A percentile compares a stretch with the other conserved stretches of the same genome.
Conservation (phyloP, 1,139 yeast species). For the Kurtzmaniella quercitrusa region DNA sequence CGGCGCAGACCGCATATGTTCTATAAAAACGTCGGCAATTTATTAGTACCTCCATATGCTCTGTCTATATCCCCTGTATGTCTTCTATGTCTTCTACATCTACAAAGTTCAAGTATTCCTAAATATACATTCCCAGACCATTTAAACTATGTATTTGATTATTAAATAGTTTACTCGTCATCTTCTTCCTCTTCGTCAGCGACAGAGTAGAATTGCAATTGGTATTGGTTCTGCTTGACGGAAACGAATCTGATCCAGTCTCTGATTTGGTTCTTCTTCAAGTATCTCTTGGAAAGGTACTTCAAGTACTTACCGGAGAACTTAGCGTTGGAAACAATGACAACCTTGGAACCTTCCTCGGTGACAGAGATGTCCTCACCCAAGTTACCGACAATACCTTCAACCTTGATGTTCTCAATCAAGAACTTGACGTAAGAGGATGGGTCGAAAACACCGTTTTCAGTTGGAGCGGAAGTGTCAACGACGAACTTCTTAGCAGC, state of each 20-base stretch:
- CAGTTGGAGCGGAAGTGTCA: slow-evolving; percentile 97
- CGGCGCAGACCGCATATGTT: too few relatives aligned
- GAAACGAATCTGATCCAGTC: slow-evolving; percentile 99
- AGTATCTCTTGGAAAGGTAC: slow-evolving; percentile 99
- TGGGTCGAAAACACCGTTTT: slow-evolving; percentile 96
- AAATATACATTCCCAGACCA: slow-evolving; percentile 2
- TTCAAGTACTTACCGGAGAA: slow-evolving; percentile 99
- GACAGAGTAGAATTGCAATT: slow-evolving; percentile 99
- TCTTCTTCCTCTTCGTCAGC: slow-evolving; percentile 93
- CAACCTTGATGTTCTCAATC: slow-evolving; percentile 99
- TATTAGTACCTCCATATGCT: too few relatives aligned
- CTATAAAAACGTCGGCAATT: too few relatives aligned
- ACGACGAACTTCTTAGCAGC: slow-evolving; percentile 89
- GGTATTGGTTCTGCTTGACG: slow-evolving; percentile 92
- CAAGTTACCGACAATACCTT: slow-evolving; percentile 93
- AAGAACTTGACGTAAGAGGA: slow-evolving; percentile 97
- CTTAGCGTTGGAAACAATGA: slow-evolving; percentile 86
- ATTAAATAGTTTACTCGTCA: slow-evolving; percentile 45
- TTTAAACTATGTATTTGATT: slow-evolving; percentile 1
- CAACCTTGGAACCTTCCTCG: slow-evolving; percentile 79
- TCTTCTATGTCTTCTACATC: too few relatives aligned
- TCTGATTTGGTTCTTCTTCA: slow-evolving; percentile 99
- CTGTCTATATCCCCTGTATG: too few relatives aligned
- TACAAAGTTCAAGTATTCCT: not conserved
- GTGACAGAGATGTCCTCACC: slow-evolving; percentile 91